Percentiles rank a stretch among this genome's conserved stretches.
Evolutionary conservation across 2,329 filamentous ascomycete genomes (phyloP).

Genomic region (Ophiostoma sp.): DNA sequence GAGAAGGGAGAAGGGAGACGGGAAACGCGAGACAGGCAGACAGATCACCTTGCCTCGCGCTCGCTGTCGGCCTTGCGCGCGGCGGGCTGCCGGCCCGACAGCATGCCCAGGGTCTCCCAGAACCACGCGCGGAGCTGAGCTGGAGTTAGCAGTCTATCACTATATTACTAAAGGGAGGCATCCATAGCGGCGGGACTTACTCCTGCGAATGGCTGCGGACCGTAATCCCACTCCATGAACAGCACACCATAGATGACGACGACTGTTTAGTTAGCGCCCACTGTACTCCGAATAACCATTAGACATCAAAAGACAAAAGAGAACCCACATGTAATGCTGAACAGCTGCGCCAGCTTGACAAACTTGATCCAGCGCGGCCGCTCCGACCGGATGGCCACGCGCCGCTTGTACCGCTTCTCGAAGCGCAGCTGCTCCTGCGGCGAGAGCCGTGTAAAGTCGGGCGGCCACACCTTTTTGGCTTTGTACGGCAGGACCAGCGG

Average conservation of each 20-base stretch:
- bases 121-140: slow-evolving; percentile 29
- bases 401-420: slow-evolving; percentile 72
- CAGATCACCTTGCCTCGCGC: background rate
- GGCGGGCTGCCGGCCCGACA: slow-evolving; percentile 14
- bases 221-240: slow-evolving; percentile 54
- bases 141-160: slow-evolving; percentile 4
- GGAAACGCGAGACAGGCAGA: background rate
- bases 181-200: slow-evolving; percentile 12
- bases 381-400: slow-evolving; percentile 56
- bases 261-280: slow-evolving; percentile 35
- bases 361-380: slow-evolving; percentile 61
- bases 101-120: slow-evolving; percentile 28
- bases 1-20: background rate
- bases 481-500: slow-evolving; percentile 39
- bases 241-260: slow-evolving; percentile 53
- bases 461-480: slow-evolving; percentile 71
- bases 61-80: slow-evolving; percentile 1
- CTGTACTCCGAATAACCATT: background rate
- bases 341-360: slow-evolving; percentile 60
- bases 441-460: slow-evolving; percentile 65
- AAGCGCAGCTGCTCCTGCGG: slow-evolving; percentile 70
- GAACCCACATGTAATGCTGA: slow-evolving; percentile 50
- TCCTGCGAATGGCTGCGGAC: slow-evolving; percentile 45
- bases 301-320: background rate
- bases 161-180: no score